Evolutionary conservation across 2,329 filamentous ascomycete genomes (phyloP), one percentile per base, ranked within the genome.

Genomic region (Grosmannia clavigera): DNA sequence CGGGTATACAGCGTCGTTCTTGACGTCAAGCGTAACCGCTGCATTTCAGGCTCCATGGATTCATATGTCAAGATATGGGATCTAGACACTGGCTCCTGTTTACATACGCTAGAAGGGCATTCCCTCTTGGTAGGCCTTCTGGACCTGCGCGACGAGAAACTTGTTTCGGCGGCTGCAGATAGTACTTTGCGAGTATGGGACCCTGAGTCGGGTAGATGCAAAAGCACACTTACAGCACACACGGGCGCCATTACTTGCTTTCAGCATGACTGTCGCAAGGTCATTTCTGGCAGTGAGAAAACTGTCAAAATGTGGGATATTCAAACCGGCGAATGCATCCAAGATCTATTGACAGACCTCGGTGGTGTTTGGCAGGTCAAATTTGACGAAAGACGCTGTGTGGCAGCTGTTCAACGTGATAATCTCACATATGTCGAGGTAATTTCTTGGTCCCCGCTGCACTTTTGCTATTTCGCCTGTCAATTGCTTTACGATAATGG

Each of bases 271-370:
- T 90, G 87, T 0, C 88, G 92, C 65, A 99, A 99, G 70, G 92
- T 99, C 40, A 96, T 99, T 61, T 95, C 90, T 50, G 94, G 94
- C 60, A 96, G 90, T 61, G 94, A 99, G 71, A 86, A 92, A 68
- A 96, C 90, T 3, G 78, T 99, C 64, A 99, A 99, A 78, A 95
- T 99, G 90, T 99, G 94, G 94, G 90, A 99, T 69, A 88, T 96
- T 57, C 84, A 85, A 67, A 95, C 87, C 1, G 94, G 94, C 56
- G 88, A 96, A 67, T 96, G 91, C 70, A 85, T 96, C 58, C 88
- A 92, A 66, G 92, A 99, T 72, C 81, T 99, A 51, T 78, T 99
- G 68, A 96, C 90, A 16, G 92, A 96, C 68, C 79, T 99, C 43
- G 92, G 87, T 66, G 92, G 92, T n/a, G 94, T 99, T 9, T 99